phyloP scores from a whole-genome alignment of 805 yeast species.

The Yarrowia yakushimensis region DNA sequence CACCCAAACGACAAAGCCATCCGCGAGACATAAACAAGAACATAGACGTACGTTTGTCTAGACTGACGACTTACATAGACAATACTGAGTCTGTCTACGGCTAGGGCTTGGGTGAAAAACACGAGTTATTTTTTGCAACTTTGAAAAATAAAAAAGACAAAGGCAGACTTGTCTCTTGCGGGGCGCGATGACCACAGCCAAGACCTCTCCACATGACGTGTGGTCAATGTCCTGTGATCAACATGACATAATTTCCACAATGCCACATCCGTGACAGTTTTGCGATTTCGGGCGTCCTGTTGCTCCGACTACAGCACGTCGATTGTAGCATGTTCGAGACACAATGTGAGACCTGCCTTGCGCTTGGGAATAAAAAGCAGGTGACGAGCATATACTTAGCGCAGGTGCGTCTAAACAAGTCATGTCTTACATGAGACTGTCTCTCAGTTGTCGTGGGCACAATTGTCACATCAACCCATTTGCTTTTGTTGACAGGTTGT shows the following conservation, averaged over 20 bases:
- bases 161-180: no score
- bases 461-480: background rate
- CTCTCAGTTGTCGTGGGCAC: background rate
- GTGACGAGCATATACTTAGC: slow-evolving; percentile 20
- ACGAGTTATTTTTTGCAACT: background rate
- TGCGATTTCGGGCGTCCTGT: background rate
- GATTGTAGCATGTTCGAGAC: background rate
- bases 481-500: background rate
- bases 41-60: background rate
- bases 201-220: no score
- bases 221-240: background rate
- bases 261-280: background rate
- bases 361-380: background rate
- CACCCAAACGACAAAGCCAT: slow-evolving; percentile 2
- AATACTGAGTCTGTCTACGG: background rate
- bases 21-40: slow-evolving; percentile 3
- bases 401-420: slow-evolving; percentile 6
- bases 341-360: slow-evolving; percentile 10
- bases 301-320: background rate
- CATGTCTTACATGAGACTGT: background rate
- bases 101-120: background rate
- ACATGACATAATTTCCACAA: slow-evolving; percentile 8
- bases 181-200: no score
- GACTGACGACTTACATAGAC: background rate
- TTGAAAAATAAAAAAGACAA: background rate